Evolutionary conservation across 495 filamentous ascomycete genomes (phyloP), one percentile per base, ranked within the genome.

Genomic region (Penicillium herquei): DNA sequence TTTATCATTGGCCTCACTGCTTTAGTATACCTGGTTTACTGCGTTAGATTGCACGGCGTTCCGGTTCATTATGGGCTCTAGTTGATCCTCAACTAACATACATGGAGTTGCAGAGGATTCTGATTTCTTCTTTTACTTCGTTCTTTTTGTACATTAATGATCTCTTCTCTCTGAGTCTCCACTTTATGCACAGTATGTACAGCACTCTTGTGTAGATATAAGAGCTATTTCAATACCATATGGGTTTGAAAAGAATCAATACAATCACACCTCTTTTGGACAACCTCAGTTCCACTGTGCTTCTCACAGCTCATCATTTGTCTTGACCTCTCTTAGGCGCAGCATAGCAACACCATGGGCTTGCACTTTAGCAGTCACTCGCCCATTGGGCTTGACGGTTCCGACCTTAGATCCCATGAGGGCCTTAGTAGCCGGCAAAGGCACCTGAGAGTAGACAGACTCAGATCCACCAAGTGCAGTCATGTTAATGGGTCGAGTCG

Each of bases 271-370:
- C 8, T 26, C 21, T 26, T 26, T 26, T 46, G 30, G 26, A 46
- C 13, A 16, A n/a, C 7, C 26, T 26, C 41, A 26, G 8, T 44
- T 26, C 17, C 41, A 44, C 9, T 44, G 7, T 4, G 21, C 4
- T 26, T 9, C 7, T 66, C 59, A 81, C 59, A 79, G 61, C 61
- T 80, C 78, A 69, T 77, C 75, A 40, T 69, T 66, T 54, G 72
- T 73, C 54, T 64, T 69, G 52, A 74, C 39, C 42, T 65, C 65
- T 48, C 80, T 66, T 62, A 81, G 52, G 41, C 79, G 69, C 53
- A 75, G 76, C 67, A 80, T 59, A 31, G 64, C 73, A 13, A 76
- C 74, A 2, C 75, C 76, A 66, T 81, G 79, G 13, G 69, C 56
- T 37, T 66, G 52, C 11, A 81, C 75, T 39, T 60, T 60, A 6